Evolutionary conservation across 495 filamentous ascomycete genomes (phyloP).

Genomic region (Penicillium samsonianum): DNA sequence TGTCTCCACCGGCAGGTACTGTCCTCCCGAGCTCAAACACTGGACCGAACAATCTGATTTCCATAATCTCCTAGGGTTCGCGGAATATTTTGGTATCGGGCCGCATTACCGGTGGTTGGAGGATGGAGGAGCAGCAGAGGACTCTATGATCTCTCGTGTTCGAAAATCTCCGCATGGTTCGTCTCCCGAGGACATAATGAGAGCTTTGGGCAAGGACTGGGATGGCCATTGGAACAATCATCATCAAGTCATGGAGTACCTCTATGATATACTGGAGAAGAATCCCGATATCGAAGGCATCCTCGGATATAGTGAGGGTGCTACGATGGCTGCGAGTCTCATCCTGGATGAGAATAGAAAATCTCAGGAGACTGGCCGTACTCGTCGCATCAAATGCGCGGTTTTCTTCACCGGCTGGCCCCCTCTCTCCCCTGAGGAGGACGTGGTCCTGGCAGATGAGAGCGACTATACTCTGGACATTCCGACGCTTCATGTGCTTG

Average conservation of each 20-base stretch:
- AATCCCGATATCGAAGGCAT: slow-evolving; percentile 45
- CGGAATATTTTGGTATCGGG: slow-evolving; percentile 54
- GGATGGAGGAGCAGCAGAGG: slow-evolving; percentile 42
- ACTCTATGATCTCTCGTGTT: slow-evolving; percentile 51
- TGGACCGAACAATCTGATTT: not conserved
- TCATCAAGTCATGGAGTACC: slow-evolving; percentile 28
- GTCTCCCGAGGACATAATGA: slow-evolving; percentile 52
- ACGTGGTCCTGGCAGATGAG: slow-evolving; percentile 51
- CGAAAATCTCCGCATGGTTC: slow-evolving; percentile 49
- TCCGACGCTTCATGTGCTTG: slow-evolving; percentile 58
- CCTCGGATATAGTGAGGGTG: slow-evolving; percentile 63
- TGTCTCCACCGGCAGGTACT: slow-evolving; percentile 42
- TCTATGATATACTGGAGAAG: slow-evolving; percentile 28
- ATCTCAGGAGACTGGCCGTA: slow-evolving; percentile 36
- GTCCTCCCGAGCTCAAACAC: not conserved
- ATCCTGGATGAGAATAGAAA: slow-evolving; percentile 49
- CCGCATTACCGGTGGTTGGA: slow-evolving; percentile 56
- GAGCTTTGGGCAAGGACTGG: slow-evolving; percentile 33
- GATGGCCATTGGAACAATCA: slow-evolving; percentile 26
- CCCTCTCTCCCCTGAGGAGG: slow-evolving; percentile 47
- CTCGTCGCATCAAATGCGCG: slow-evolving; percentile 53
- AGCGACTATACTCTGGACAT: slow-evolving; percentile 47
- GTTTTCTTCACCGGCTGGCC: slow-evolving; percentile 59
- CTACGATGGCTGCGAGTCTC: slow-evolving; percentile 55
- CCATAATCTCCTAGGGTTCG: slow-evolving; percentile 35